phyloP scores from a whole-genome alignment of 345 rosid species.

The Lenwebbia sp. region DNA sequence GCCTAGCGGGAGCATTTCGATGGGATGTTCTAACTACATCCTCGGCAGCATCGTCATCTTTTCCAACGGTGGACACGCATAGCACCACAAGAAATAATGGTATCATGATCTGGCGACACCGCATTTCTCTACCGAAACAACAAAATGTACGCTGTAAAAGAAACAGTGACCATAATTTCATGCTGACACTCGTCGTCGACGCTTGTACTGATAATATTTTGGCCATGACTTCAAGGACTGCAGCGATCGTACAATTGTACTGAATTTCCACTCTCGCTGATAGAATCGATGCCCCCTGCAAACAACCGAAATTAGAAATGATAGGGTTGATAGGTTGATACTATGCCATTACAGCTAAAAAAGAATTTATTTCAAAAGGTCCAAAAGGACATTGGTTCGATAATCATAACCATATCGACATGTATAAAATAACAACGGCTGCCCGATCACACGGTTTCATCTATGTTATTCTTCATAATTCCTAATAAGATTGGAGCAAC shows the following conservation, averaged over 20 bases:
- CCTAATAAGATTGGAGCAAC: neutral
- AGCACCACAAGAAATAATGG: neutral
- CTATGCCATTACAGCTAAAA: neutral
- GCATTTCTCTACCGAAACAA: neutral
- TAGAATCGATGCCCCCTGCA: neutral
- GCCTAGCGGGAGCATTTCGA: neutral
- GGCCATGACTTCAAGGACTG: neutral
- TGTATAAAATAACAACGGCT: neutral
- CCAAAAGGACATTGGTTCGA: neutral
- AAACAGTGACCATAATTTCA: neutral
- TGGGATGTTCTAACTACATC: neutral
- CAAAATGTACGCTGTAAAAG: neutral
- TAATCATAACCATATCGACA: neutral
- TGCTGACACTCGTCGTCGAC: neutral
- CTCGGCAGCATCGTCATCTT: neutral
- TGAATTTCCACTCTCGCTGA: neutral
- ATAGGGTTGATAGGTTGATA: neutral
- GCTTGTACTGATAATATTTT: neutral
- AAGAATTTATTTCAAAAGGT: neutral
- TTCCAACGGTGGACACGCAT: neutral
- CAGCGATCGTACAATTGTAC: neutral
- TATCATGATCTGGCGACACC: neutral
- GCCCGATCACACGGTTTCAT: neutral
- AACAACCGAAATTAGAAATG: neutral
- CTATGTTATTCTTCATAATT: neutral